A percentile compares a stretch with the other conserved stretches of the same genome.
phyloP scores from a whole-genome alignment of 2,329 filamentous ascomycete species.

The Talaromyces sp. region DNA sequence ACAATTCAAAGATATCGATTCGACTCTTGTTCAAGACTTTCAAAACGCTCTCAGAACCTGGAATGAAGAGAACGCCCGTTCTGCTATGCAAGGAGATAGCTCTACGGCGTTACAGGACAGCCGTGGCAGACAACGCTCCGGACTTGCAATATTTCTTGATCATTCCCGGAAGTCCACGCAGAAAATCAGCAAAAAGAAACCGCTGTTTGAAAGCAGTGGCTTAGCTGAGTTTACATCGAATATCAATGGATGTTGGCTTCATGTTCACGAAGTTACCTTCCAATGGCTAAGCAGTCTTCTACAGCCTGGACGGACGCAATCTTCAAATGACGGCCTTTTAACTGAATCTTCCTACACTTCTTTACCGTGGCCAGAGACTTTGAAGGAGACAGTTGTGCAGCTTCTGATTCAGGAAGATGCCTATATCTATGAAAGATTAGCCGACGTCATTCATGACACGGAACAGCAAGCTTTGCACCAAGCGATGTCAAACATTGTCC shows the following conservation, averaged over 20 bases:
- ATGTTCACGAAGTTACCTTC: constrained; percentile 49
- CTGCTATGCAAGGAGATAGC: constrained; percentile 46
- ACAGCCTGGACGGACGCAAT: constrained; percentile 29
- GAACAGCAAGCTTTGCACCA: constrained; percentile 26
- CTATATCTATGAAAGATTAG: constrained; percentile 43
- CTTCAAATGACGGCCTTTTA: background rate
- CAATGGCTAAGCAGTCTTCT: constrained; percentile 51
- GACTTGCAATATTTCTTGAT: constrained; percentile 53
- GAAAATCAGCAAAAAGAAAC: constrained; percentile 35
- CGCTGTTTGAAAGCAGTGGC: constrained; percentile 35
- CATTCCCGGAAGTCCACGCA: constrained; percentile 47
- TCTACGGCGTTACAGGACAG: constrained; percentile 46
- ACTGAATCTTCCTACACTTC: constrained; percentile 47
- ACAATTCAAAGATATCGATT: constrained; percentile 20
- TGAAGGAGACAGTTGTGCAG: constrained; percentile 53
- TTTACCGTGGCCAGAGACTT: constrained; percentile 51
- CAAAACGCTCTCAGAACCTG: constrained; percentile 39
- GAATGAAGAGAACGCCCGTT: constrained; percentile 42
- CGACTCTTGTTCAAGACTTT: constrained; percentile 40
- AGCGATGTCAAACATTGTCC: constrained; percentile 15
- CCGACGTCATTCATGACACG: constrained; percentile 27
- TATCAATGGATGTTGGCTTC: constrained; percentile 46
- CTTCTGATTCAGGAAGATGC: constrained; percentile 53
- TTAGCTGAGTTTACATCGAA: constrained; percentile 38
- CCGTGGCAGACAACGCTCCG: constrained; percentile 43